Evolutionary conservation across 2,329 filamentous ascomycete genomes (phyloP).

Genomic region (Diatrype stigma): DNA sequence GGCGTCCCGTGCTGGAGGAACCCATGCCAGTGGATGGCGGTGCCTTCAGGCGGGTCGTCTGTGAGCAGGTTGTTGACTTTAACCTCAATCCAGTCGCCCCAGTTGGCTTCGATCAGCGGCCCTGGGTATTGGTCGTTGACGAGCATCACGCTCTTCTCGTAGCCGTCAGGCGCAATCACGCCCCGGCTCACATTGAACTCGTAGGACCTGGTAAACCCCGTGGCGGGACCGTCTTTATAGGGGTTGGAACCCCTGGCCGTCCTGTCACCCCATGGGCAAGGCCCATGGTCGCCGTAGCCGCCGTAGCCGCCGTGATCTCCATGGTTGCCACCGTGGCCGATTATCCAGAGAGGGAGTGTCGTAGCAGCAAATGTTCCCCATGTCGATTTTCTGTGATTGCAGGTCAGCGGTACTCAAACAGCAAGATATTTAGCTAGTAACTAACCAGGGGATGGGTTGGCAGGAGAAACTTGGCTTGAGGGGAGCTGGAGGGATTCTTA

Average conservation of each 20-base stretch:
- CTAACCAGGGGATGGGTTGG: neutral
- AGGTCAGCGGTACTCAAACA: neutral
- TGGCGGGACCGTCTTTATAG: slow-evolving; percentile 43
- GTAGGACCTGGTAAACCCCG: slow-evolving; percentile 52
- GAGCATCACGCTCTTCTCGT: slow-evolving; percentile 37
- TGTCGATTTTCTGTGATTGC: slow-evolving; percentile 18
- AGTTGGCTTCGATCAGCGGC: slow-evolving; percentile 47
- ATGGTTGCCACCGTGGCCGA: slow-evolving; percentile 8
- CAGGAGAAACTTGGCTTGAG: neutral
- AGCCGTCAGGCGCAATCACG: slow-evolving; percentile 52
- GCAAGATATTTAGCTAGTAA: neutral
- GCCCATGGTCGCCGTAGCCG: slow-evolving; percentile 3
- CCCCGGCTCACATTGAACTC: slow-evolving; percentile 50
- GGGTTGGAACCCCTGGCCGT: slow-evolving; percentile 44
- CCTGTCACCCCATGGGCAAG: slow-evolving; percentile 45
- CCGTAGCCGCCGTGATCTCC: slow-evolving; percentile 7
- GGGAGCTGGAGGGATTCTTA: slow-evolving; percentile 11
- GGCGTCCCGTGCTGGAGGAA: slow-evolving; percentile 45
- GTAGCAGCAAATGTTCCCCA: slow-evolving; percentile 31
- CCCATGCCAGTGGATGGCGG: slow-evolving; percentile 51
- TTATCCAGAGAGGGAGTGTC: slow-evolving; percentile 26
- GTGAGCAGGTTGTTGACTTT: slow-evolving; percentile 26
- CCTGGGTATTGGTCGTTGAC: slow-evolving; percentile 53
- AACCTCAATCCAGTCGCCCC: slow-evolving; percentile 36
- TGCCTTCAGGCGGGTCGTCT: slow-evolving; percentile 31